Evolutionary conservation across 2,329 filamentous ascomycete genomes (phyloP), one percentile per base, ranked within the genome.

Genomic region (Stagonosporopsis cucurbitacearum): DNA sequence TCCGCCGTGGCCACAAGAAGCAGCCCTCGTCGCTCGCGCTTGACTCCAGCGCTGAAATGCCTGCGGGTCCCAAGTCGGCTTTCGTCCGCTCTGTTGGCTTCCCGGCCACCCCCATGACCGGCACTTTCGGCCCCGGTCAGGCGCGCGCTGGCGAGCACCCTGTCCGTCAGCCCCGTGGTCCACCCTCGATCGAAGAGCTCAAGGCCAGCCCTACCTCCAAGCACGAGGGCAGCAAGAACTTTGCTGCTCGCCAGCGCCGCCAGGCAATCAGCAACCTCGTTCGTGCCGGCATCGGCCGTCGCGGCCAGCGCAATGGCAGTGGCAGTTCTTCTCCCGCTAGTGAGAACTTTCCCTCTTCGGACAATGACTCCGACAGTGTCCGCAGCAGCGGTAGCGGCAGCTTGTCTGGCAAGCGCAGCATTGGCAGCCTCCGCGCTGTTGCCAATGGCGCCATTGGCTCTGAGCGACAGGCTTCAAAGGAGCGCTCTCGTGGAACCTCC

Each of bases 191-290:
- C 46, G 95, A 99, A 65, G 95, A 99, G 79, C 86, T 99, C 57
- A 86, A 89, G 70, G 84, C 88, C 19, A 95, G 93, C 78, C 95
- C 95, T 1, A 98, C 94, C 8, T 88, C 91, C 64, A 96, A 92
- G 79, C 86, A 94, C 62, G 94, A 98, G 75, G 95, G 94, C 22
- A 97, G 94, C 86, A 82, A 97, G 86, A 99, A 99, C 81, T 99
- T 99, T 78, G 90, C 90, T 11, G 88, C 92, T 52, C 92, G 95
- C 59, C 93, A 96, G 70, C 92, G 95, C 57, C 92, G 94, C 62
- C 92, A 90, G 67, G 95, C 95, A 23, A 88, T 99, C 40, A 88
- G 93, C 80, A 97, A 92, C 73, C 85, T 99, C 45, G 91, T 97
- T 59, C 90, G 91, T 63, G 94, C 94, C 50, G 93, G 94, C 15